phyloP scores from a whole-genome alignment of 2,329 filamentous ascomycete species.

The Microsporum ferrugineum region DNA sequence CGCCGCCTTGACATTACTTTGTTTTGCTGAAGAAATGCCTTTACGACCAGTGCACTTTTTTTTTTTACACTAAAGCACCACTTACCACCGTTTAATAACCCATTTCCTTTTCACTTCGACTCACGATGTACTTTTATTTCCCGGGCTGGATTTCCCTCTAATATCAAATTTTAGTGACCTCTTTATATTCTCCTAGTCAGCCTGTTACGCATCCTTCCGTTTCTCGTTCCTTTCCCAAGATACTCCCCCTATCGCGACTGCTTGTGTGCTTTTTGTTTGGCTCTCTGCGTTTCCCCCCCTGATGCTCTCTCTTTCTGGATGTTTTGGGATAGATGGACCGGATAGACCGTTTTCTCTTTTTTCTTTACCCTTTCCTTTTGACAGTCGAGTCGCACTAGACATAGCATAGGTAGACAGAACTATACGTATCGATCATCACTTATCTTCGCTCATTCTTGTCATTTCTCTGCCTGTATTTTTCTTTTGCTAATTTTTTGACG shows the following conservation, averaged over 20 bases:
- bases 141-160: slow-evolving; percentile 4
- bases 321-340: slow-evolving; percentile 4
- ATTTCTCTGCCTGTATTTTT: background rate
- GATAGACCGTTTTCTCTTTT: background rate
- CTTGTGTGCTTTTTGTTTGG: background rate
- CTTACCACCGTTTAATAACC: slow-evolving; percentile 4
- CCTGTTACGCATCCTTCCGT: background rate
- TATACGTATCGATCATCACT: background rate
- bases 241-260: slow-evolving; percentile 1
- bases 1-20: slow-evolving; percentile 1
- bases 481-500: background rate
- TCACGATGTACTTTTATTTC: background rate
- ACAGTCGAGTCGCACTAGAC: background rate
- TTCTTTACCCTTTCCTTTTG: background rate
- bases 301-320: background rate
- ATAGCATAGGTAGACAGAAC: slow-evolving; percentile 3
- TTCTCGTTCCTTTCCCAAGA: background rate
- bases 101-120: background rate
- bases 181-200: background rate
- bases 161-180: background rate
- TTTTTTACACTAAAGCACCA: background rate
- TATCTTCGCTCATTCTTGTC: background rate
- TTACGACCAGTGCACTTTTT: slow-evolving; percentile 1
- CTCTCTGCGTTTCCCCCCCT: background rate
- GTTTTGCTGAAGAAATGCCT: slow-evolving; percentile 1